Base-by-base conservation (phyloP, 768 basidiomycete species). In the Brasilioporus rufonigricans region DNA sequence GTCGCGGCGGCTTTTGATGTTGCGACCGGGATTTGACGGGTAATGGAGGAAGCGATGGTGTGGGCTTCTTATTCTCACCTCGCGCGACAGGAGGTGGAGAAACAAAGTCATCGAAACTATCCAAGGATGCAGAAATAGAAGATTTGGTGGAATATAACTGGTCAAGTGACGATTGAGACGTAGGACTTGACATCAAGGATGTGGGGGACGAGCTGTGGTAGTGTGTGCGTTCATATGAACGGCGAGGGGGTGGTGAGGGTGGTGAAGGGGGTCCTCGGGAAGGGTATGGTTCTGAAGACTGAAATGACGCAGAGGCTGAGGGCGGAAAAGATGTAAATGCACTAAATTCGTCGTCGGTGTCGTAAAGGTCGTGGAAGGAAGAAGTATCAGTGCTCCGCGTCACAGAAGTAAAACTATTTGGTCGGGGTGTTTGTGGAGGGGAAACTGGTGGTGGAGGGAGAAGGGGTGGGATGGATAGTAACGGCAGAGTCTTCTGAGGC, bases 91-190 rank as follows among this genome's bases (percentile, higher is more conserved):
- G 18, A 43, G 59, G 58, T 10, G 76, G 68, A 31, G 77, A 70
- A 47, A 79, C 68, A 53, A 82, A 78, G 32, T 78, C 78, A 58
- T 76, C 75, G 61, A 82, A 80, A 57, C 77, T 75, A 59, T 79
- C 77, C 50, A 77, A 73, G 10, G 72, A 68, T 45, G 35, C 59
- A 47, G 60, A 71, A 36, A 48, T 57, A 44, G 58, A 70, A 50
- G 60, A 65, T 47, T 24, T 58, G 18, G 58, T 44, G 58, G 64
- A 60, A 52, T 19, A 61, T 44, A 62, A 44, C 10, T 44, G 61
- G 51, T 66, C 62, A 18, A n/a, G 53, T 36, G 53, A 65, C 48
- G 57, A 55, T 64, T 59, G 64, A 55, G 53, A 58, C 54, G 58
- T 39, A 24, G 59, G 66, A 52, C 63, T 71, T 18, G 53, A 56